A percentile compares a stretch with the other conserved stretches of the same genome.
Evolutionary conservation across 129 eudicot species (phyloP).

Genomic region (Pittosporum tobira): DNA sequence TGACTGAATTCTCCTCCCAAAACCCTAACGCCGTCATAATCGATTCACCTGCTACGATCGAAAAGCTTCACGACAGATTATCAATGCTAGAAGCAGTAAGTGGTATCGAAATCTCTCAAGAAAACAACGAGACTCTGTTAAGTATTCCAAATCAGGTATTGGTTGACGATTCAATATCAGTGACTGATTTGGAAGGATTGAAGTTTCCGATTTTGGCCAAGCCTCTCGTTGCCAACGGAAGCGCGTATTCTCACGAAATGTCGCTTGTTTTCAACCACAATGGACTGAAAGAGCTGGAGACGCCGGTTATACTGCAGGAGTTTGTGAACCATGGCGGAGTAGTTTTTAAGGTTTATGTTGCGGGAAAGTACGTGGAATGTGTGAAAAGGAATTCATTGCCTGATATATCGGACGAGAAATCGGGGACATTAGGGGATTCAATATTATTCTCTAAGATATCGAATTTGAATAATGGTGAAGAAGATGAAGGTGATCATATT

Average conservation of each 20-base stretch:
- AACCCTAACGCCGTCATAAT: slow-evolving; percentile 43
- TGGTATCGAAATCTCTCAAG: slow-evolving; percentile 18
- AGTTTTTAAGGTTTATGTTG: slow-evolving; percentile 73
- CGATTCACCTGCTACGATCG: slow-evolving; percentile 40
- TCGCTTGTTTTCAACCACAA: slow-evolving; percentile 32
- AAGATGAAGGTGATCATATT: slow-evolving; percentile 1
- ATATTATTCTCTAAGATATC: slow-evolving; percentile 30
- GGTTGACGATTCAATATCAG: background rate
- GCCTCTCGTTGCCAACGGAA: slow-evolving; percentile 48
- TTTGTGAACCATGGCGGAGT: slow-evolving; percentile 80
- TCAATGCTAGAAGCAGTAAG: slow-evolving; percentile 59
- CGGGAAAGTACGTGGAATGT: slow-evolving; percentile 44
- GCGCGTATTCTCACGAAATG: slow-evolving; percentile 48
- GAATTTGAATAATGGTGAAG: slow-evolving; percentile 15
- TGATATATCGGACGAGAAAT: slow-evolving; percentile 31
- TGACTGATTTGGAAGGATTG: background rate
- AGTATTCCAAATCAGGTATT: slow-evolving; percentile 31
- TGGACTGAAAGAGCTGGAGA: slow-evolving; percentile 35
- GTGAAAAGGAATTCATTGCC: slow-evolving; percentile 66
- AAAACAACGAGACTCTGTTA: slow-evolving; percentile 8
- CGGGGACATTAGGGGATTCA: slow-evolving; percentile 19
- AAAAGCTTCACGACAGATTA: slow-evolving; percentile 54
- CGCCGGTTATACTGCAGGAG: slow-evolving; percentile 51
- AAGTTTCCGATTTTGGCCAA: slow-evolving; percentile 60
- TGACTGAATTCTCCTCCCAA: slow-evolving; percentile 8